Evolutionary conservation across 164 flowering plant genomes (phyloP), one percentile per base, ranked within the genome.

Genomic region (Liriodendron chinense): DNA sequence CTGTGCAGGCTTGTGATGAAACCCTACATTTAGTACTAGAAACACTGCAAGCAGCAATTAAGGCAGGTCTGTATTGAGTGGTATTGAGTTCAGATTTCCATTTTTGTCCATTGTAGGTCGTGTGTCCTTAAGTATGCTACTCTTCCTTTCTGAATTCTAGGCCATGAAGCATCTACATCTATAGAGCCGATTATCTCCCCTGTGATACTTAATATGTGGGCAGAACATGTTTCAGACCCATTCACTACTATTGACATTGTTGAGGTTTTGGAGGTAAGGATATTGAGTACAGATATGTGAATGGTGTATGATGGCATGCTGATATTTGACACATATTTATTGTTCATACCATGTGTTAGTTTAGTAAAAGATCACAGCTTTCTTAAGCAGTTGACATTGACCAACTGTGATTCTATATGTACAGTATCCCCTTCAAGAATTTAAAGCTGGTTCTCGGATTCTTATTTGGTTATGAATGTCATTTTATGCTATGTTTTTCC

Each of bases 21-120:
- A 91, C 96, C 24, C 83, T 94, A 81, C 98, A 92, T 83, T 82
- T 94, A 72, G 91, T 96, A 73, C 93, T 96, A 71, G 99, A 96
- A 82, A 91, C 99, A 68, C 80, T 96, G 78, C 90, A 89, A 83
- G 91, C 88, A 22, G 90, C 93, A 62, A 83, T 94, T 23, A 88
- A 69, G 82, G 91, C 96, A 75, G 97, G 99, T 95, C 13, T 59
- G 83, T 72, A 18, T 70, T 63, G 50, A 13, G 69, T 20, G 49
- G 22, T 47, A 49, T 67, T 28, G 6, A 24, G 49, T 77, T 74
- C 5, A 24, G 28, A 12, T 74, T 43, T n/a, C 21, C 59, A 16
- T 71, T 13, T 79, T n/a, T 25, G 7, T 48, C 13, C 6, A 53
- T 67, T 7, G 68, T 62, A 65, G 10, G 12, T 24, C 23, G 16